Percentiles rank a stretch among this genome's conserved stretches.
Evolutionary conservation across 768 basidiomycete genomes (phyloP).

Genomic region (Russula ochroleuca): DNA sequence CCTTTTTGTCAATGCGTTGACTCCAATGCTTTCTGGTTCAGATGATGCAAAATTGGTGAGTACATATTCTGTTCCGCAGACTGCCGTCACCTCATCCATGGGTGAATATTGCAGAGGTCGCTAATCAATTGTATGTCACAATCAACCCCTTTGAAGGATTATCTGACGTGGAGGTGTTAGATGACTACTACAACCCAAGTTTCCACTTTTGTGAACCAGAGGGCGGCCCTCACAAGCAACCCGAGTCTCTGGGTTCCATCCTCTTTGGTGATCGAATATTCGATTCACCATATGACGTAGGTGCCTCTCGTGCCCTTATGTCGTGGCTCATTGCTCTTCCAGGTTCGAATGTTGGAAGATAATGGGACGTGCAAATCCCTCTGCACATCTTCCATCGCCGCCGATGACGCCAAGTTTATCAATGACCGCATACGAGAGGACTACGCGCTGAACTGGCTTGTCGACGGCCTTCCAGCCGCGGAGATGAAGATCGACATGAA

Average conservation of each 20-base stretch:
- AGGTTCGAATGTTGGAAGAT: slow-evolving; percentile 81
- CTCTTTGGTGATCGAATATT: slow-evolving; percentile 97
- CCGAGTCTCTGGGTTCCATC: slow-evolving; percentile 87
- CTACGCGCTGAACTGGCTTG: slow-evolving; percentile 90
- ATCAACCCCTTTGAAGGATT: neutral
- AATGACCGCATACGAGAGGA: slow-evolving; percentile 89
- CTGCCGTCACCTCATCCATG: neutral
- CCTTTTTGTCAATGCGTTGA: slow-evolving; percentile 82
- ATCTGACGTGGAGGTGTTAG: slow-evolving; percentile 37
- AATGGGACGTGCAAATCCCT: slow-evolving; percentile 72
- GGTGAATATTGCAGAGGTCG: slow-evolving; percentile 59
- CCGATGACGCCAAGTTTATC: slow-evolving; percentile 80
- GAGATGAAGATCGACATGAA: slow-evolving; percentile 84
- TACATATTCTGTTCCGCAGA: slow-evolving; percentile 16
- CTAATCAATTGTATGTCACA: slow-evolving; percentile 71
- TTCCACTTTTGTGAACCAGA: slow-evolving; percentile 85
- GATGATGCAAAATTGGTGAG: slow-evolving; percentile 73
- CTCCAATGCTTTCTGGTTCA: slow-evolving; percentile 69
- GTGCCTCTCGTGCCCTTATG: slow-evolving; percentile 21
- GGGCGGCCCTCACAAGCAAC: slow-evolving; percentile 65
- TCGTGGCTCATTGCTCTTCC: slow-evolving; percentile 17
- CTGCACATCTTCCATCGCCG: slow-evolving; percentile 58
- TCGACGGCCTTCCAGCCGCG: slow-evolving; percentile 90
- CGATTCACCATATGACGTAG: slow-evolving; percentile 83
- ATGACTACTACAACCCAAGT: slow-evolving; percentile 88